Evolutionary conservation across 1,139 yeast genomes (phyloP), one percentile per base, ranked within the genome.

Genomic region (Taiozyma sp.): DNA sequence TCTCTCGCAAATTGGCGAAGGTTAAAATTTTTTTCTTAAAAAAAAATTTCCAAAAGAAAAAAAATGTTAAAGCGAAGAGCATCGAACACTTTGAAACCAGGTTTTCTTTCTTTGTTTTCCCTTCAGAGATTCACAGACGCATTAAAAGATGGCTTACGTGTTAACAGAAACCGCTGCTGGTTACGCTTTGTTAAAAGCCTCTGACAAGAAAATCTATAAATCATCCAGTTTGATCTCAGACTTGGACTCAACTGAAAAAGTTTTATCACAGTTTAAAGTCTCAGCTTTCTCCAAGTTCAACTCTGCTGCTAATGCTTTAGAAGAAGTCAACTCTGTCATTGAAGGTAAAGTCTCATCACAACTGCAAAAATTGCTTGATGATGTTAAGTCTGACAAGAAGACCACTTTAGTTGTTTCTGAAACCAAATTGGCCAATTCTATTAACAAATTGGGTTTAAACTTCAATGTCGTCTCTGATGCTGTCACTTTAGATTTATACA

Each of bases 101-200:
- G 41, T 9, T 38, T 38, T 38, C 19, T 38, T 23, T 36, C 16
- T 13, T 36, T 16, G 40, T 30, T 30, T 30, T 30, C 34, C 19
- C 19, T 30, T 30, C 34, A 9, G 10, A 36, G 8, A 36, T 19
- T 36, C 23, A 36, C 19, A 19, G 19, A 19, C 19, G 19, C 19
- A 19, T 19, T 16, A 19, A 38, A 61, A 52, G 51, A 91, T 91
- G 97, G 90, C 98, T 63, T 91, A 82, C 81, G 93, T 93, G 67
- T 83, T 93, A 71, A 88, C 98, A 57, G 99, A 93, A 79, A 93
- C 98, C 59, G 89, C 98, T 60, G 99, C 99, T 52, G 99, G 99
- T 69, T 93, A 93, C 70, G 98, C 98, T 70, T 80, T 93, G 69
- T 82, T 93, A 68, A 93, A 93, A 77, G 97, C 98, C 54, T 85